Evolutionary conservation across 768 basidiomycete genomes (phyloP).

Genomic region (Boletales sp.): DNA sequence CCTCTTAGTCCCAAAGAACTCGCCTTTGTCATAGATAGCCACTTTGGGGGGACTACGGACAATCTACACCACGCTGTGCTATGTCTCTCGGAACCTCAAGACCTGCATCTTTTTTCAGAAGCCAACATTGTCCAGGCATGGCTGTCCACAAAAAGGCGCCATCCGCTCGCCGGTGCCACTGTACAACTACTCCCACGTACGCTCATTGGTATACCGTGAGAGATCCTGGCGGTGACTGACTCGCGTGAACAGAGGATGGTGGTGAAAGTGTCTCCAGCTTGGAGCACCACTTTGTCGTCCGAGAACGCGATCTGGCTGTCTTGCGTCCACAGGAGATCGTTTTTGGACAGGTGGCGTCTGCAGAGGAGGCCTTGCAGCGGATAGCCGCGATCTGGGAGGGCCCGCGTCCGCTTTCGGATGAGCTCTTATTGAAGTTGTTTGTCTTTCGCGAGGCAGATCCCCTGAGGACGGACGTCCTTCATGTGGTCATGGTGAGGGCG

Average conservation of each 20-base stretch:
- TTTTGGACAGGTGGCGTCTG: slow-evolving; percentile 31
- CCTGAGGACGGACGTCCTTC: slow-evolving; percentile 34
- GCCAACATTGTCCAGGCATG: not conserved
- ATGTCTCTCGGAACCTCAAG: too few relatives aligned
- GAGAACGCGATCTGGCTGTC: slow-evolving; percentile 32
- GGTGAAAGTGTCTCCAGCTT: not conserved
- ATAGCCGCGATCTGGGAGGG: slow-evolving; percentile 32
- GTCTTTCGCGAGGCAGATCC: slow-evolving; percentile 33
- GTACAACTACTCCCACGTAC: not conserved
- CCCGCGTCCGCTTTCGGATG: slow-evolving; percentile 37
- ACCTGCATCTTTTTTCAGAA: not conserved
- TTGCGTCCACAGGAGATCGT: slow-evolving; percentile 37
- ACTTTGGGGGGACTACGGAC: too few relatives aligned
- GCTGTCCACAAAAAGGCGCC: slow-evolving; percentile 1
- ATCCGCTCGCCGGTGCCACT: not conserved
- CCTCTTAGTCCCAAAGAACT: too few relatives aligned
- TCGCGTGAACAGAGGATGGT: not conserved
- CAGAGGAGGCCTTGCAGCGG: slow-evolving; percentile 32
- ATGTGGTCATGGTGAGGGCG: slow-evolving; percentile 42
- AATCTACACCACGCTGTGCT: too few relatives aligned
- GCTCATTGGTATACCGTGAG: not conserved
- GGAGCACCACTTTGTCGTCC: slow-evolving; percentile 36
- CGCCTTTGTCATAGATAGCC: too few relatives aligned
- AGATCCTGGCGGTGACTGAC: not conserved
- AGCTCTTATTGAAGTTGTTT: slow-evolving; percentile 40